Percentiles rank a stretch among this genome's conserved stretches.
These are phyloP conservation scores for Mycena maculata DNA, from an alignment of 768 basidiomycete species.

Conservation along the genomic window DNA sequence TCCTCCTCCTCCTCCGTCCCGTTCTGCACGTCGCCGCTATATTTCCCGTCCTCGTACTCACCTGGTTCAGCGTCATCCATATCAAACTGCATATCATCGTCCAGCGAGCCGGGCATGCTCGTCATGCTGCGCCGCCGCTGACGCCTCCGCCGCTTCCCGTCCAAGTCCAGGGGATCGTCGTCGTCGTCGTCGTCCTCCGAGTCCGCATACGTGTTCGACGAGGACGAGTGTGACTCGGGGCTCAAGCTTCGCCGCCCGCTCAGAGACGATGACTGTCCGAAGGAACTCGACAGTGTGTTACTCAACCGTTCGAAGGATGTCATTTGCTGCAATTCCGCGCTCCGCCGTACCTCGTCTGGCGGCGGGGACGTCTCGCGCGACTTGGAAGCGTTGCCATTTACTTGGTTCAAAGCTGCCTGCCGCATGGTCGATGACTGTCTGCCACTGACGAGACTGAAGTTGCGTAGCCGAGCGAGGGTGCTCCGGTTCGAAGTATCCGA, in stretches of 20 bases:
- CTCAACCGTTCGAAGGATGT: slow-evolving; percentile 81
- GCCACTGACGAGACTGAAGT: slow-evolving; percentile 79
- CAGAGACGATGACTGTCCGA: slow-evolving; percentile 50
- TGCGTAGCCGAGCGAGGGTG: slow-evolving; percentile 77
- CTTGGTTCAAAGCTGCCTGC: slow-evolving; percentile 25
- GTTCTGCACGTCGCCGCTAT: slow-evolving; percentile 54
- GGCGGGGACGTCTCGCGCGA: slow-evolving; percentile 45
- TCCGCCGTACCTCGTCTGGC: slow-evolving; percentile 48
- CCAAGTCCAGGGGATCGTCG: slow-evolving; percentile 55
- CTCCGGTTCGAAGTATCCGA: slow-evolving; percentile 87
- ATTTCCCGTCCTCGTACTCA: slow-evolving; percentile 45
- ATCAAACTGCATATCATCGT: slow-evolving; percentile 65
- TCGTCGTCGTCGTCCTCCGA: slow-evolving; percentile 69
- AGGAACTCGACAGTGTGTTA: slow-evolving; percentile 55
- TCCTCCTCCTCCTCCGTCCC: slow-evolving; percentile 78
- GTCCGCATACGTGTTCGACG: slow-evolving; percentile 60
- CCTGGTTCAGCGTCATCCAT: slow-evolving; percentile 63
- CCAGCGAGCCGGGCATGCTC: slow-evolving; percentile 89
- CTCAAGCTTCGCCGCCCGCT: slow-evolving; percentile 60
- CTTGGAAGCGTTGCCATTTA: slow-evolving; percentile 21
- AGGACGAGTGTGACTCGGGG: slow-evolving; percentile 65
- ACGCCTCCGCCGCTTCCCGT: slow-evolving; percentile 52
- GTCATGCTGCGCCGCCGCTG: slow-evolving; percentile 72
- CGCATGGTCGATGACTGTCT: slow-evolving; percentile 46
- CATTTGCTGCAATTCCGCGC: slow-evolving; percentile 71